Evolutionary conservation across 192 early-diverging fungal genomes (phyloP).

Genomic region (Obelidium mucronatum): DNA sequence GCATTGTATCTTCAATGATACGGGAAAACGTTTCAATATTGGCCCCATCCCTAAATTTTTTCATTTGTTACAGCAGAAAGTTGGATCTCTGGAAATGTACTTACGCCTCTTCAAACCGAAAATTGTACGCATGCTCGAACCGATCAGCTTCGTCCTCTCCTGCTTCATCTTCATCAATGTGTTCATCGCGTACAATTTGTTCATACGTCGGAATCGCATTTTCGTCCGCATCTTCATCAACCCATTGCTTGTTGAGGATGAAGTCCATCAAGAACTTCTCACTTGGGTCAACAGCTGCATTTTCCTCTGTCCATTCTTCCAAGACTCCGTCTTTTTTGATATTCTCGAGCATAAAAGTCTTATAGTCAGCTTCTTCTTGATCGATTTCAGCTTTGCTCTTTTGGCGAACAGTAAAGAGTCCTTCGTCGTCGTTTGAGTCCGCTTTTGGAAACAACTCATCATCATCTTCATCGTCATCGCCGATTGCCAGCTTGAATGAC

Average conservation of each 20-base stretch:
- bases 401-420: constrained; percentile 74
- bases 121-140: constrained; percentile 93
- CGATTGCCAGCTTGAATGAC: constrained; percentile 65
- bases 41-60: constrained; percentile 52
- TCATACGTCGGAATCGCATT: constrained; percentile 69
- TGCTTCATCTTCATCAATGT: constrained; percentile 73
- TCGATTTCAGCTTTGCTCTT: constrained; percentile 80
- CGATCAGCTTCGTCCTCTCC: constrained; percentile 80
- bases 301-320: constrained; percentile 65
- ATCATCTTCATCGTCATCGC: constrained; percentile 54
- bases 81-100: too few species aligned
- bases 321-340: constrained; percentile 63
- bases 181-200: constrained; percentile 73
- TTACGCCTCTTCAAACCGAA: constrained; percentile 89
- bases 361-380: constrained; percentile 89
- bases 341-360: constrained; percentile 83
- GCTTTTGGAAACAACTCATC: constrained; percentile 51
- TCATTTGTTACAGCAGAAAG: too few species aligned
- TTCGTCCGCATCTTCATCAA: constrained; percentile 71
- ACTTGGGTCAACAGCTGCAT: constrained; percentile 57
- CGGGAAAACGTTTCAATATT: constrained; percentile 83
- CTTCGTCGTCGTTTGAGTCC: constrained; percentile 40
- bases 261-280: constrained; percentile 84
- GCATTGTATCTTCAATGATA: constrained; percentile 80
- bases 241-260: constrained; percentile 93